Percentiles rank a stretch among this genome's conserved stretches.
Evolutionary conservation across 2,329 filamentous ascomycete species (phyloP).

Genomic region (Ceratocystis diversiconidia): DNA sequence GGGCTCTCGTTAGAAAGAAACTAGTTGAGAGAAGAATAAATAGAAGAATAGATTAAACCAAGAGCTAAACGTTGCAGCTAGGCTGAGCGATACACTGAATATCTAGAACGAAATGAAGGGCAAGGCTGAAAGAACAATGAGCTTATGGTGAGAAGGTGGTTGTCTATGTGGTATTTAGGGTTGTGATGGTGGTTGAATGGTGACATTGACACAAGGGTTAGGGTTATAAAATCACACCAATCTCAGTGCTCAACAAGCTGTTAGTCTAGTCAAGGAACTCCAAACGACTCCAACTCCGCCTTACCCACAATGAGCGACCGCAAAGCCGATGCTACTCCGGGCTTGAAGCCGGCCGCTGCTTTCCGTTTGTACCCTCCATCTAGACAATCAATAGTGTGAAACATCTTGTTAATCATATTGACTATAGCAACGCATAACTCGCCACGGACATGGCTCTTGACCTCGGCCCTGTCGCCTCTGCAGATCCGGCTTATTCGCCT

Average conservation of each 20-base stretch:
- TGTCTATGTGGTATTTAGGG: not conserved
- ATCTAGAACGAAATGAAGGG: too few species aligned
- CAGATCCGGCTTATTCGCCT: conserved; percentile 68
- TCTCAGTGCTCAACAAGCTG: not conserved
- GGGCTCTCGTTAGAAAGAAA: not conserved
- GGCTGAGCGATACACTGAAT: not conserved
- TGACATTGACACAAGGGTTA: not conserved
- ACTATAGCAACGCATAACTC: conserved; percentile 48
- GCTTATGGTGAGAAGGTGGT: not conserved
- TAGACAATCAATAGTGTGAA: not conserved
- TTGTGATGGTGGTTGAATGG: too few species aligned
- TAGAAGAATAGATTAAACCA: too few species aligned
- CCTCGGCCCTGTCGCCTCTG: conserved; percentile 71
- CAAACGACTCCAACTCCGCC: not conserved
- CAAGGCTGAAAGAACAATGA: not conserved
- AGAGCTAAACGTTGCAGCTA: not conserved
- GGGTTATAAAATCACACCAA: not conserved
- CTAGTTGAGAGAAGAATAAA: not conserved
- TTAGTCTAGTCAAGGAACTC: not conserved
- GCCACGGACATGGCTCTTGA: conserved; percentile 86
- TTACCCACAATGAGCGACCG: conserved; percentile 4
- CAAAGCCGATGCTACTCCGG: not conserved
- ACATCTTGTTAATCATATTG: not conserved
- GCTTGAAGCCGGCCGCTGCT: conserved; percentile 5
- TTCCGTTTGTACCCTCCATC: conserved; percentile 11